Evolutionary conservation across 2,329 filamentous ascomycete species (phyloP).

Genomic region (Podosphaera fusca): DNA sequence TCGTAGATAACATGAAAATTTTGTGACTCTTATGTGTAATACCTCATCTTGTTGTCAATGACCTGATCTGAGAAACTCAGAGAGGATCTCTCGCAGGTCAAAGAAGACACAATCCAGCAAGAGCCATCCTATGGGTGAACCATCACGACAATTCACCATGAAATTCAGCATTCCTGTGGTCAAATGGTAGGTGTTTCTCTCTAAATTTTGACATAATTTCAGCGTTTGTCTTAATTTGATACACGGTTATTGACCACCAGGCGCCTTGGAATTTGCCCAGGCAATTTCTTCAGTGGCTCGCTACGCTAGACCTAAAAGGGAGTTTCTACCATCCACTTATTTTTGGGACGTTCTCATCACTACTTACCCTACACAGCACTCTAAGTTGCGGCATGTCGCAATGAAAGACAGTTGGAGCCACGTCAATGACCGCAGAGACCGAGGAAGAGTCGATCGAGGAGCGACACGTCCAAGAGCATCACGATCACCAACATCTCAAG

Average conservation of each 20-base stretch:
- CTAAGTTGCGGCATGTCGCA: slow-evolving; percentile 18
- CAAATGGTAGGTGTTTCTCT: not conserved
- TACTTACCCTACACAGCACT: slow-evolving; percentile 6
- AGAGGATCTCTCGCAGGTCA: not conserved
- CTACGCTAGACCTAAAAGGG: not conserved
- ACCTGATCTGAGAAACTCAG: not conserved
- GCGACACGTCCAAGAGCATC: slow-evolving; percentile 16
- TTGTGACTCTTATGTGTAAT: slow-evolving; percentile 2
- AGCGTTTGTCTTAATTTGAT: not conserved
- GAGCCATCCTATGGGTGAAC: not conserved
- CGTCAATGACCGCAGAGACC: slow-evolving; percentile 20
- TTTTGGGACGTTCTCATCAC: slow-evolving; percentile 1
- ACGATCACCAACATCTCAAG: slow-evolving; percentile 16
- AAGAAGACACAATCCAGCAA: not conserved
- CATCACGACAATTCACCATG: not conserved
- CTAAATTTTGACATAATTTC: not conserved
- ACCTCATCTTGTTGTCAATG: not conserved
- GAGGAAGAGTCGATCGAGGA: slow-evolving; percentile 20
- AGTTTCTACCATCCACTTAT: not conserved
- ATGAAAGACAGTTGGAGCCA: slow-evolving; percentile 21
- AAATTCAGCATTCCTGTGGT: not conserved
- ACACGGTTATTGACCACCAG: not conserved
- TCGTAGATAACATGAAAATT: slow-evolving; percentile 2
- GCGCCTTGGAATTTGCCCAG: not conserved
- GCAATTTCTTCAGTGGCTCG: slow-evolving; percentile 1